Percentiles rank a stretch among this genome's conserved stretches.
phyloP scores from a whole-genome alignment of 208 protist genomes.

The Acanthamoeba polyphaga region DNA sequence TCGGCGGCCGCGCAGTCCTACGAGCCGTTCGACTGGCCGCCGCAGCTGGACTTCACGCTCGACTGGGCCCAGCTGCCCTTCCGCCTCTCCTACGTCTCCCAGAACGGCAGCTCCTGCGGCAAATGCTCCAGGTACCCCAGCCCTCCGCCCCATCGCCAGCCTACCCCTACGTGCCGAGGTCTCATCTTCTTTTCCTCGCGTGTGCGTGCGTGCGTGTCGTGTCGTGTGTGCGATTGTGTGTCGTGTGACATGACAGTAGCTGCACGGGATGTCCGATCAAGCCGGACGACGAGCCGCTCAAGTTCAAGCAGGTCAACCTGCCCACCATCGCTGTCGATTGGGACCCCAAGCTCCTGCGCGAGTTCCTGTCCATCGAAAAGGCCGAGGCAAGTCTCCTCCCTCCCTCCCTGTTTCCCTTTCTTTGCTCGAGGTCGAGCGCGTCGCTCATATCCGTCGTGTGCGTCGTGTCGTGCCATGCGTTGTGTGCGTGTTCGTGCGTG shows the following conservation, averaged over 20 bases:
- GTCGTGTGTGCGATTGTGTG: neutral
- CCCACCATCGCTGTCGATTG: conserved; percentile 29
- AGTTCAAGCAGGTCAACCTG: conserved; percentile 12
- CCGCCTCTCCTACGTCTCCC: neutral
- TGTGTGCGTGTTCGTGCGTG: too few relatives aligned
- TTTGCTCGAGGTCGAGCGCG: too few relatives aligned
- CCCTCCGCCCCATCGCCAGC: neutral
- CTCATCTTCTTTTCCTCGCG: too few relatives aligned
- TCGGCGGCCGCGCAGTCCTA: neutral
- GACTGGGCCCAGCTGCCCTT: conserved; percentile 28
- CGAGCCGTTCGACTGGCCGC: neutral
- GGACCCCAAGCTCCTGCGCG: conserved; percentile 20
- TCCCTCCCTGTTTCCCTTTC: neutral
- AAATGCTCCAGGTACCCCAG: neutral
- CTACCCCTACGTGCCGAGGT: too few relatives aligned
- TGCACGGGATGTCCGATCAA: conserved; percentile 36
- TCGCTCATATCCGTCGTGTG: too few relatives aligned
- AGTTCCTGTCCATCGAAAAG: conserved; percentile 43
- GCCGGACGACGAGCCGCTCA: conserved; percentile 42
- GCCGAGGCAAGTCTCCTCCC: neutral
- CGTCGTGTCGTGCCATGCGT: too few relatives aligned
- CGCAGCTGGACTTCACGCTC: conserved; percentile 13
- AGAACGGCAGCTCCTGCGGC: conserved; percentile 2
- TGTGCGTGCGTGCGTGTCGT: neutral
- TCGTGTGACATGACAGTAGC: neutral